Base-by-base conservation (phyloP, 106 monocot genomes). In the Dactylorhiza incarnata region DNA sequence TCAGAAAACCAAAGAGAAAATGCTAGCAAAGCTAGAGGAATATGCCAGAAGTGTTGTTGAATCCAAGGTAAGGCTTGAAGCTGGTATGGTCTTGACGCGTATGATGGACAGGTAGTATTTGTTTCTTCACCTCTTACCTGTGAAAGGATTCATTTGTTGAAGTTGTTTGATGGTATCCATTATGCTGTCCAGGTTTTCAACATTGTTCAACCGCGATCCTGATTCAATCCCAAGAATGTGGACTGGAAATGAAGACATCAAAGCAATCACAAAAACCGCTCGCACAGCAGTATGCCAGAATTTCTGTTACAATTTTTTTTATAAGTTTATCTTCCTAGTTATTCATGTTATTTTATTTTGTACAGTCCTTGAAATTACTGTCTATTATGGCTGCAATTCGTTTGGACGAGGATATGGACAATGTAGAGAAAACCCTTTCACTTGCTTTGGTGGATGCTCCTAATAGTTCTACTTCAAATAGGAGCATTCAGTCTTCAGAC, bases 241-340 rank as follows among this genome's bases (percentile, higher is more conserved):
- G 96, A 97, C 90, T 20, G 93, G 91, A 13, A 93, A 93, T 49
- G 93, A 97, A 85, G 93, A 97, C 71, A 97, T 97, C 48, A 86
- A 83, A 87, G 82, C 89, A 48, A 97, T 93, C 15, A 97, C 93
- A 25, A 93, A 93, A 87, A 77, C 82, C 61, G 96, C 96, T 81
- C 91, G 96, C 1, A 84, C 84, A 79, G 85, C 89, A 46, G 96
- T 97, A 87, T 19, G 45, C 19, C 9, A 23, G 3, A 50, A 14
- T 55, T 37, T 55, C 47, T 4, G 48, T 26, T 10, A 5, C 58
- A 22, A 19, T 75, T 8, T 45, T 29, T 51, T 49, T 54, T 49
- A 46, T 74, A 17, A 23, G 17, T 24, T 72, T 20, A 23, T 80
- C 13, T 43, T 29, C 65, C n/a, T 47, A 14, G 37, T 48, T 16